These are phyloP conservation scores for Teratosphaeria gauchensis DNA, from an alignment of 2,329 filamentous ascomycete genomes.

Conservation along the genomic window DNA sequence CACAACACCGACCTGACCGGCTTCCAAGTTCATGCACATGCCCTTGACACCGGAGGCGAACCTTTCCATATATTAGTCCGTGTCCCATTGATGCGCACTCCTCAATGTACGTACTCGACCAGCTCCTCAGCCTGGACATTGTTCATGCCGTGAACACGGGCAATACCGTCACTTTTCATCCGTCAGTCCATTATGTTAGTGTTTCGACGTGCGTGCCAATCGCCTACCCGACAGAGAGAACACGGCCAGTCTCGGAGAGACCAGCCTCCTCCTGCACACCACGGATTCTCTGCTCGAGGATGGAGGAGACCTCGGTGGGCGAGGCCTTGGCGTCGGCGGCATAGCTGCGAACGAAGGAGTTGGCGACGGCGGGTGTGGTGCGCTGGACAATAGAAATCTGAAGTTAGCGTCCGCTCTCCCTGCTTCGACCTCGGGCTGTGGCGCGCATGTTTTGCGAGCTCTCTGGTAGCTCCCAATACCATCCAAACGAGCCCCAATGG, in stretches of 20 bases:
- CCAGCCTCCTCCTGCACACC: conserved; percentile 94
- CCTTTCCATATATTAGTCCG: conserved; percentile 40
- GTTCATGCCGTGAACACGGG: conserved; percentile 98
- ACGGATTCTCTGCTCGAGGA: conserved; percentile 98
- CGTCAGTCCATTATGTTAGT: conserved; percentile 23
- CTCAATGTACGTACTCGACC: conserved; percentile 70
- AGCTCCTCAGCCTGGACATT: conserved; percentile 99
- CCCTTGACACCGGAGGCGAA: conserved; percentile 99
- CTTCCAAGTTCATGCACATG: conserved; percentile 99
- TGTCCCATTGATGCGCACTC: conserved; percentile 2
- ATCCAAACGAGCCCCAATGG: conserved; percentile 28
- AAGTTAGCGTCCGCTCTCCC: conserved; percentile 35
- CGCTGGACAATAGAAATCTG: conserved; percentile 54
- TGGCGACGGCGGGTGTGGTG: conserved; percentile 71
- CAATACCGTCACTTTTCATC: conserved; percentile 88
- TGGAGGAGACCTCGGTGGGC: conserved; percentile 97
- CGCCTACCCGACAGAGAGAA: conserved; percentile 96
- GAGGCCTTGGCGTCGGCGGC: conserved; percentile 88
- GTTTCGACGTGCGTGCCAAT: conserved; percentile 18
- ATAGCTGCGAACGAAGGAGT: conserved; percentile 67
- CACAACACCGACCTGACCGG: conserved; percentile 99
- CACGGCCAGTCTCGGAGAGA: conserved; percentile 96
- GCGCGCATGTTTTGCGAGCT: conserved; percentile 27
- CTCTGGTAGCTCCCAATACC: conserved; percentile 23
- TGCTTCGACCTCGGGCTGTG: conserved; percentile 15